Evolutionary conservation across 352 stramenopile genomes (phyloP).

Genomic region (Plasmopara viticola): DNA sequence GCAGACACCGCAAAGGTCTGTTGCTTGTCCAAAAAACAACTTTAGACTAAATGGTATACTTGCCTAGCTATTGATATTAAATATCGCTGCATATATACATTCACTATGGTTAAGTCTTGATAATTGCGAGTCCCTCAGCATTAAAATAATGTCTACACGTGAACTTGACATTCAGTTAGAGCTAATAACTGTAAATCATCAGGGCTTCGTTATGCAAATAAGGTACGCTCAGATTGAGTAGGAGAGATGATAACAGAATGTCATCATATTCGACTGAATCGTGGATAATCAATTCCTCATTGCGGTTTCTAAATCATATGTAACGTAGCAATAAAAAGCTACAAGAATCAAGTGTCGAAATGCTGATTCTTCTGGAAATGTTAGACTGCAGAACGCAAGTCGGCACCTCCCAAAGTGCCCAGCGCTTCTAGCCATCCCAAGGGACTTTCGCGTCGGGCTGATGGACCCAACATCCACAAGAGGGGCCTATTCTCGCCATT

Average conservation of each 20-base stretch:
- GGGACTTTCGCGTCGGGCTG: constrained; percentile 68
- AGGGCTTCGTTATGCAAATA: constrained; percentile 17
- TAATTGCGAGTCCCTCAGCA: constrained; percentile 33
- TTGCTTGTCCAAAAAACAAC: no score
- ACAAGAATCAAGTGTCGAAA: constrained; percentile 46
- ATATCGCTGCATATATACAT: no score
- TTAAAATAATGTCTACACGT: constrained; percentile 31
- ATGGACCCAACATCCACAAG: constrained; percentile 72
- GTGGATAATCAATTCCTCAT: constrained; percentile 36
- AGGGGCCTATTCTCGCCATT: constrained; percentile 54
- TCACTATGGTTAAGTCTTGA: not conserved
- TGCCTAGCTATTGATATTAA: no score
- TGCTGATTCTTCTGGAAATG: constrained; percentile 68
- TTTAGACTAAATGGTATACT: no score
- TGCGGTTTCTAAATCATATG: constrained; percentile 14
- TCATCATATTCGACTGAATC: constrained; percentile 43
- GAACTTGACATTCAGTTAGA: constrained; percentile 62
- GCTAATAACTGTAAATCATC: constrained; percentile 87
- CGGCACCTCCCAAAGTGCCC: constrained; percentile 59
- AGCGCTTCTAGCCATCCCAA: constrained; percentile 60
- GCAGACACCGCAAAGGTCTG: no score
- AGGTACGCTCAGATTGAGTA: constrained; percentile 63
- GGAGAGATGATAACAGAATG: constrained; percentile 57
- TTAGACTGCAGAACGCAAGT: constrained; percentile 53
- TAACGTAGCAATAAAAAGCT: constrained; percentile 3